Percentiles rank a stretch among this genome's conserved stretches.
These are phyloP conservation scores for Akanthomyces muscarius DNA, from an alignment of 2,329 filamentous ascomycete genomes.

Conservation along the genomic window DNA sequence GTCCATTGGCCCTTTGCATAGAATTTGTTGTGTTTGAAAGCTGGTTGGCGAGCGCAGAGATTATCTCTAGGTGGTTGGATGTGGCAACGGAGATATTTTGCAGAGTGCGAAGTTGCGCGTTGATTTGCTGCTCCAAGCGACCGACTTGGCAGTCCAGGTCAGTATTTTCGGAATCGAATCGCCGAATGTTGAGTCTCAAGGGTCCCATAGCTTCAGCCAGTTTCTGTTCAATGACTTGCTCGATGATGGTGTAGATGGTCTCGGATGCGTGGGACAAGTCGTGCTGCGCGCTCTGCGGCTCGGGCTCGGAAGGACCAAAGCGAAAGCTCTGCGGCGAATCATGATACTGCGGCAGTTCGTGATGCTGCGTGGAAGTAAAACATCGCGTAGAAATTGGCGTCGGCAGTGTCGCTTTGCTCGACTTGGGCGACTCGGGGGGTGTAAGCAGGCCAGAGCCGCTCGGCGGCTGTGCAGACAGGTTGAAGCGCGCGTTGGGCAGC, in stretches of 20 bases:
- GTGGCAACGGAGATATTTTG: conserved; percentile 19
- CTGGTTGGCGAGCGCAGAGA: conserved; percentile 8
- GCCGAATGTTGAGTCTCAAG: conserved; percentile 26
- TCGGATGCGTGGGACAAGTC: conserved; percentile 19
- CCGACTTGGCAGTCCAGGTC: conserved; percentile 23
- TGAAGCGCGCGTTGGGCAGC: conserved; percentile 10
- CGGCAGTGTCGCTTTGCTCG: background rate
- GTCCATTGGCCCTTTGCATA: background rate
- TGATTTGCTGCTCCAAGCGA: conserved; percentile 1
- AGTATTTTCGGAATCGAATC: conserved; percentile 20
- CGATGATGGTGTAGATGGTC: conserved; percentile 28
- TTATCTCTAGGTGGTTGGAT: background rate
- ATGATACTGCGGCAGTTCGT: background rate
- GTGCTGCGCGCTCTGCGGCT: background rate
- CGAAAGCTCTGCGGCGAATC: background rate
- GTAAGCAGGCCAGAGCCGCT: conserved; percentile 17
- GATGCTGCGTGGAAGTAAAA: background rate
- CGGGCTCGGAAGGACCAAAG: background rate
- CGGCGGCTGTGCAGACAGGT: background rate
- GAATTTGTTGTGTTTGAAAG: background rate
- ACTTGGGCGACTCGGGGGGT: conserved; percentile 24
- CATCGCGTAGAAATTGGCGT: background rate
- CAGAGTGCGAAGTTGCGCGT: conserved; percentile 19
- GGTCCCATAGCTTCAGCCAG: conserved; percentile 30
- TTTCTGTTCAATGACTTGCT: conserved; percentile 30